phyloP scores from a whole-genome alignment of 345 rosid genomes.

The Lenwebbia sp. region DNA sequence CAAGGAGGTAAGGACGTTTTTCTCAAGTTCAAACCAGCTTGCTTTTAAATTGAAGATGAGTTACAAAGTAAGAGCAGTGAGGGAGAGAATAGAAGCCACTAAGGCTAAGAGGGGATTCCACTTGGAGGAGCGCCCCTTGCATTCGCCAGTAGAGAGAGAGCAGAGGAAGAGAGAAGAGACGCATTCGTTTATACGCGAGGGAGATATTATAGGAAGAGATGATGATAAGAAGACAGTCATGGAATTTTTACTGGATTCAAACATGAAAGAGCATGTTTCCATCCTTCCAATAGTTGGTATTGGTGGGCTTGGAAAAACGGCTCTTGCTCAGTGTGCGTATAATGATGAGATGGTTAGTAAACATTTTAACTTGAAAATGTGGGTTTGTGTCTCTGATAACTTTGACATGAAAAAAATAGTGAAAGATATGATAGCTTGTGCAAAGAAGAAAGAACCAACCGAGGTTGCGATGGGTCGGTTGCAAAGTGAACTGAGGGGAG shows the following conservation, averaged over 20 bases:
- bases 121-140: not conserved
- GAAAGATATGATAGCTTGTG: too few species aligned
- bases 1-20: not conserved
- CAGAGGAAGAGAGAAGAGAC: not conserved
- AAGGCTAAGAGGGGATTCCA: not conserved
- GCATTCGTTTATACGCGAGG: not conserved
- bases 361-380: not conserved
- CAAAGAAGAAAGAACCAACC: not conserved
- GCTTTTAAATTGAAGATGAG: not conserved
- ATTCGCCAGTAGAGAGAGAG: too few species aligned
- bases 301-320: not conserved
- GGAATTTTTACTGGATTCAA: not conserved
- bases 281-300: not conserved
- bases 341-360: not conserved
- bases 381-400: not conserved
- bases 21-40: not conserved
- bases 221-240: not conserved
- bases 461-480: not conserved
- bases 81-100: not conserved
- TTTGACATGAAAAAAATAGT: not conserved
- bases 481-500: not conserved
- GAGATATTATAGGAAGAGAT: not conserved
- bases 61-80: not conserved
- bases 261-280: fast-evolving
- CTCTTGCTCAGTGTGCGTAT: not conserved